Evolutionary conservation across 2,329 filamentous ascomycete genomes (phyloP), one percentile per base, ranked within the genome.

Genomic region (Aspergillus fumigatiaffinis): DNA sequence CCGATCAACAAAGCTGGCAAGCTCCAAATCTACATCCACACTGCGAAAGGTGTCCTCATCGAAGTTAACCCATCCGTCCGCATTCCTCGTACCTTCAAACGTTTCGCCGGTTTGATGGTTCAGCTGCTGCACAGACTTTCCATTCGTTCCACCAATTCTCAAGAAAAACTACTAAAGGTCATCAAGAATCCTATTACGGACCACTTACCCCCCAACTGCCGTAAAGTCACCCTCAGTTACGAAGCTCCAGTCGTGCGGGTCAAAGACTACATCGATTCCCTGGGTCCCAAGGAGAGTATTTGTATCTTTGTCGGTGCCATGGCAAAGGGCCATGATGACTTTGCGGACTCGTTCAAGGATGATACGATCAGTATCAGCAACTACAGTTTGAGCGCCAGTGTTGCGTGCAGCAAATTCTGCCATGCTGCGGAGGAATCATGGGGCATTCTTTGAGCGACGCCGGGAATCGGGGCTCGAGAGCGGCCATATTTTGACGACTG

Each of bases 401-500:
- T 99, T 61, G 93, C 94, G 47, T 99, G 94, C 83, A 97, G 93
- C 85, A 99, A 97, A 77, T 97, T 99, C 82, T 97, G 94, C 77
- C 94, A 99, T 77, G 94, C 93, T 44, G 93, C 92, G 47, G 94
- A 99, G 78, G 94, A 99, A 75, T 88, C 89, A 38, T 99, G 94
- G 94, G 87, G 91, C 71, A 90, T 99, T 66, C 84, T 97, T 69
- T 99, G 87, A 82, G 50, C 54, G 21, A n/a, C 14, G 26, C 52
- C 50, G 32, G 28, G 44, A 26, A 47, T 25, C 12, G 44, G 41
- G 2, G 44, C 44, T 23, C 44, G 44, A 53, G 38, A 62, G 63
- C 51, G 57, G 54, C 50, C 52, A 50, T 50, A 60, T 52, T 44
- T 57, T 61, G 53, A 66, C 59, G 67, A 71, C 66, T 71, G 62